Evolutionary conservation across 2,329 filamentous ascomycete genomes (phyloP).

Genomic region (Mariannaea elegans): DNA sequence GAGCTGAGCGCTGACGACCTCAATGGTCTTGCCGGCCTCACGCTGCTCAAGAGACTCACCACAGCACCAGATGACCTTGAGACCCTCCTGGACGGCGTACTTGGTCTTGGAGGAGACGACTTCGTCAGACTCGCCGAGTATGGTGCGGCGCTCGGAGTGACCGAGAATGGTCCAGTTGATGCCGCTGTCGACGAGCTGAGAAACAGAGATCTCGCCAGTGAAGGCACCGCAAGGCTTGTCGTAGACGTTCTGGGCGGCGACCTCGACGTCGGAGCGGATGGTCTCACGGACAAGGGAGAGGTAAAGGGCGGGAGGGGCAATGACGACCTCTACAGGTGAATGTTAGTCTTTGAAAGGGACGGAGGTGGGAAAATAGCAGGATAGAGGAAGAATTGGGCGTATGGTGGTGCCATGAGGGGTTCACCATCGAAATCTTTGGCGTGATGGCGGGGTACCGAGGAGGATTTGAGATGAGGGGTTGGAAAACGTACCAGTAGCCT

Average conservation of each 20-base stretch:
- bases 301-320: conserved; percentile 91
- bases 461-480: neutral
- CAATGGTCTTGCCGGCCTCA: conserved; percentile 84
- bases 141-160: conserved; percentile 92
- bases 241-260: conserved; percentile 96
- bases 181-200: conserved; percentile 87
- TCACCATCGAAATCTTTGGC: conserved; percentile 15
- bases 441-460: conserved; percentile 4
- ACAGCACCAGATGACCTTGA: conserved; percentile 96
- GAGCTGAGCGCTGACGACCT: conserved; percentile 86
- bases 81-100: conserved; percentile 84
- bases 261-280: conserved; percentile 78
- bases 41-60: conserved; percentile 95
- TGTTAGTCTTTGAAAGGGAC: conserved; percentile 15
- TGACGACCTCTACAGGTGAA: conserved; percentile 78
- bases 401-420: conserved; percentile 18
- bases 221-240: conserved; percentile 97
- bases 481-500: conserved; percentile 70
- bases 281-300: conserved; percentile 85
- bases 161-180: conserved; percentile 93
- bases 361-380: neutral
- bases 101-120: conserved; percentile 95
- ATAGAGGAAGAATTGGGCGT: neutral
- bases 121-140: conserved; percentile 86
- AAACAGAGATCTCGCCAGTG: conserved; percentile 94